These are phyloP conservation scores for Pseudozyma tsukubaensis DNA, from an alignment of 1,284 basidiomycete genomes.

Conservation along the genomic window DNA sequence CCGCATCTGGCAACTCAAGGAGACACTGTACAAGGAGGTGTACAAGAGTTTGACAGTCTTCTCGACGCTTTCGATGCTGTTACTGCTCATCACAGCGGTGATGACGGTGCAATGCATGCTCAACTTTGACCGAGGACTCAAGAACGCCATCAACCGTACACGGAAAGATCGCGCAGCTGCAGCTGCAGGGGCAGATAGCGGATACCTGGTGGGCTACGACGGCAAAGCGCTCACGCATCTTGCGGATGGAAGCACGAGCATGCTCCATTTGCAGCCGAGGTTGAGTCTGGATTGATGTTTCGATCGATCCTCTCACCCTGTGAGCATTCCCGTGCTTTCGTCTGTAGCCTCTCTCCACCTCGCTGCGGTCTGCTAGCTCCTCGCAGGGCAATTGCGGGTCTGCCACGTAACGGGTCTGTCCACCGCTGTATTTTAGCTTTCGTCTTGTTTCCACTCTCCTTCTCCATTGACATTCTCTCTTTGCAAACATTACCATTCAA, in stretches of 20 bases:
- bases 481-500: background rate
- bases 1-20: slow-evolving; percentile 56
- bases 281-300: slow-evolving; percentile 41
- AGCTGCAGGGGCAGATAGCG: slow-evolving; percentile 19
- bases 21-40: slow-evolving; percentile 53
- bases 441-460: background rate
- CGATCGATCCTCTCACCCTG: background rate
- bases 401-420: background rate
- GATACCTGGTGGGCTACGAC: slow-evolving; percentile 45
- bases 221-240: slow-evolving; percentile 48
- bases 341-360: slow-evolving; percentile 5
- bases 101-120: slow-evolving; percentile 57
- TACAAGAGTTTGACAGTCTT: slow-evolving; percentile 64
- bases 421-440: background rate
- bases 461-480: background rate
- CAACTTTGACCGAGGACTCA: slow-evolving; percentile 62
- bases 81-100: slow-evolving; percentile 51
- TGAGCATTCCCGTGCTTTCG: background rate
- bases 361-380: background rate
- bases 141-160: slow-evolving; percentile 48
- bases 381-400: background rate
- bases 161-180: slow-evolving; percentile 32
- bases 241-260: slow-evolving; percentile 48
- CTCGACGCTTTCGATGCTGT: slow-evolving; percentile 54
- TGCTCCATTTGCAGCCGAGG: slow-evolving; percentile 50